Evolutionary conservation across 2,329 filamentous ascomycete species (phyloP).

Genomic region (Penicillium vulpinum): DNA sequence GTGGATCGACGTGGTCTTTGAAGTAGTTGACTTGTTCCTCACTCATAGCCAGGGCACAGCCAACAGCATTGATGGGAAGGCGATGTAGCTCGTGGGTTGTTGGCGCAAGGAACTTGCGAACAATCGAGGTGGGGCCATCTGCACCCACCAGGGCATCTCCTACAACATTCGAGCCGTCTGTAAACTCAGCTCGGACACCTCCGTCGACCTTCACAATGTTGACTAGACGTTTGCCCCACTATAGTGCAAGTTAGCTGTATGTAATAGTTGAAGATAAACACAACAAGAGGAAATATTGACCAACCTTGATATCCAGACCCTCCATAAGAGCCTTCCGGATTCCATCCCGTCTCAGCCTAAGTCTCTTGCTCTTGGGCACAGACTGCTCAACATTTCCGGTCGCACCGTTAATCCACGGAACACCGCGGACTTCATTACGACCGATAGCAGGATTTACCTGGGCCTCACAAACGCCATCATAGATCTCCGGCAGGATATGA

Average conservation of each 20-base stretch:
- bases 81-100: background rate
- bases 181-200: background rate
- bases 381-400: background rate
- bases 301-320: background rate
- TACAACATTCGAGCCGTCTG: background rate
- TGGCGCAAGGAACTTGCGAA: background rate
- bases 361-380: background rate
- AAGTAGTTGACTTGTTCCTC: background rate
- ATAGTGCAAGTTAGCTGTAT: background rate
- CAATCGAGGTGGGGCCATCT: background rate
- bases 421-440: background rate
- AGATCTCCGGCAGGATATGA: slow-evolving; percentile 1
- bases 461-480: background rate
- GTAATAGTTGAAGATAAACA: background rate
- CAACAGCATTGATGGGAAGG: background rate
- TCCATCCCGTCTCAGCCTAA: background rate
- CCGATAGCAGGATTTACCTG: background rate
- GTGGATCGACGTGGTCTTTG: background rate
- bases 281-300: background rate
- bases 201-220: background rate
- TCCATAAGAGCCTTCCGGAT: background rate
- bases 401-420: background rate
- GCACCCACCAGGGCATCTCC: background rate
- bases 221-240: background rate
- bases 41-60: background rate